Conservation (phyloP, 768 basidiomycete genomes). For the Xanthoconium purpureum region DNA sequence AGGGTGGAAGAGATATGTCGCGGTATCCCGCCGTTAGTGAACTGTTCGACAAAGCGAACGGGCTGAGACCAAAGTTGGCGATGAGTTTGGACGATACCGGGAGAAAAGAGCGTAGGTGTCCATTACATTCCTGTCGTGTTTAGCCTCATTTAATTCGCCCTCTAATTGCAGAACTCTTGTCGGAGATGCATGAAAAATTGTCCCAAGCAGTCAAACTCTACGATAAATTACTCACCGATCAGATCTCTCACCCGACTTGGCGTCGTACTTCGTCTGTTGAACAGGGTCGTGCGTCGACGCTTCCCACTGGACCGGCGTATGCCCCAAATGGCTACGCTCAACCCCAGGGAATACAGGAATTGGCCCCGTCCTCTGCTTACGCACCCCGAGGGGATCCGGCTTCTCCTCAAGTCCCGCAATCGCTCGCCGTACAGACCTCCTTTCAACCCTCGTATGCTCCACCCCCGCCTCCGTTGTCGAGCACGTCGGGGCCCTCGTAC, state of each 20-base stretch:
- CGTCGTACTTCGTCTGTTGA: slow-evolving; percentile 31
- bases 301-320: slow-evolving; percentile 27
- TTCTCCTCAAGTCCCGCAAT: slow-evolving; percentile 26
- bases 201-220: slow-evolving; percentile 91
- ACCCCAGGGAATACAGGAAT: slow-evolving; percentile 21
- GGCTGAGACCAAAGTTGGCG: slow-evolving; percentile 76
- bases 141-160: neutral
- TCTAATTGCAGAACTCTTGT: slow-evolving; percentile 61
- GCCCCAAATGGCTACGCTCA: slow-evolving; percentile 34
- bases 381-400: slow-evolving; percentile 16
- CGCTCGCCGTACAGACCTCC: slow-evolving; percentile 26
- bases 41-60: slow-evolving; percentile 78
- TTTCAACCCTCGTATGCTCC: slow-evolving; percentile 30
- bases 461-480: slow-evolving; percentile 19
- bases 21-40: slow-evolving; percentile 83
- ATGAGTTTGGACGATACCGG: slow-evolving; percentile 81
- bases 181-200: slow-evolving; percentile 93
- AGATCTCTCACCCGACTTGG: slow-evolving; percentile 73
- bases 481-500: slow-evolving; percentile 13
- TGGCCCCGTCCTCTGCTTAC: slow-evolving; percentile 21
- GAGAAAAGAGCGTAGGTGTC: slow-evolving; percentile 74
- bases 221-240: slow-evolving; percentile 82
- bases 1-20: slow-evolving; percentile 73
- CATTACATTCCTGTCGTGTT: neutral
- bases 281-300: slow-evolving; percentile 15